A percentile compares a stretch with the other conserved stretches of the same genome.
Evolutionary conservation across 2,329 filamentous ascomycete species (phyloP).

Genomic region (Malbranchea cinnamomea): DNA sequence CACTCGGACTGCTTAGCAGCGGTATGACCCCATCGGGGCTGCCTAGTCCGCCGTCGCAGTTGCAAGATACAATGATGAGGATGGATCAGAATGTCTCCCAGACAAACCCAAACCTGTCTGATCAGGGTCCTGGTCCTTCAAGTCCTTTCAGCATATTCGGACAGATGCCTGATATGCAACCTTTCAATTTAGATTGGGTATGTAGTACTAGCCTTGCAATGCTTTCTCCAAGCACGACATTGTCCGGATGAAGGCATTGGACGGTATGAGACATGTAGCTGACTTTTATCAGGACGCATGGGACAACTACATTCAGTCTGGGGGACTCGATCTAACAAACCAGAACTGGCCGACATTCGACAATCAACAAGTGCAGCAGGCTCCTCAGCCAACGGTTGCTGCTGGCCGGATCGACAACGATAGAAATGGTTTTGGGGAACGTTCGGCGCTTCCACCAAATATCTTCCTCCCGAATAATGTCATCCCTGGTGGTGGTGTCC

Average conservation of each 20-base stretch:
- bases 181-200: constrained; percentile 48
- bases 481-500: no score
- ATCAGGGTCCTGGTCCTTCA: constrained; percentile 26
- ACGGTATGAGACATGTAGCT: constrained; percentile 11
- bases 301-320: constrained; percentile 53
- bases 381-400: not conserved
- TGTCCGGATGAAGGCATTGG: no score
- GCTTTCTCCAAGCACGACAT: not conserved
- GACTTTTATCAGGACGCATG: constrained; percentile 42
- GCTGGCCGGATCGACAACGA: no score
- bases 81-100: constrained; percentile 11
- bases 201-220: constrained; percentile 15
- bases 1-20: constrained; percentile 51
- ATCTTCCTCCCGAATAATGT: no score
- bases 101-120: constrained; percentile 15
- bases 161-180: constrained; percentile 39
- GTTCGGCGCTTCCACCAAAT: no score
- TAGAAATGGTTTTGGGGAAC: no score
- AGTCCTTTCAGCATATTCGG: constrained; percentile 43
- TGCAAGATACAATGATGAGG: constrained; percentile 18
- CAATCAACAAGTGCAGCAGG: constrained; percentile 14
- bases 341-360: constrained; percentile 26
- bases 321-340: constrained; percentile 28
- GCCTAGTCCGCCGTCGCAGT: constrained; percentile 17
- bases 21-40: constrained; percentile 39